Evolutionary conservation across 345 rosid genomes (phyloP).

Genomic region (Citrus sinensis): DNA sequence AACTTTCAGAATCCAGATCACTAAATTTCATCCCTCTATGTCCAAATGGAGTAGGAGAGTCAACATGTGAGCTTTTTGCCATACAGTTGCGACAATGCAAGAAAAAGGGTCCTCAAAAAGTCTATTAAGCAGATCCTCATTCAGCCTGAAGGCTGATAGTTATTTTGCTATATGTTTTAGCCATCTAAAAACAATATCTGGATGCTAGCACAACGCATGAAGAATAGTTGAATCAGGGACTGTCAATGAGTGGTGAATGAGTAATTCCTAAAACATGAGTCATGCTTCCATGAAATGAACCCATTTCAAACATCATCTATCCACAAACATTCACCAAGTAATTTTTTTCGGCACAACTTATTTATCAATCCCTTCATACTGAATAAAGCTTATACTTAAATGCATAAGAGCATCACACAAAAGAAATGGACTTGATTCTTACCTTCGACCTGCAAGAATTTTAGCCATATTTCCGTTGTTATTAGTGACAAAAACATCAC

Average conservation of each 20-base stretch:
- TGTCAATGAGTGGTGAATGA: background rate
- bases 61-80: background rate
- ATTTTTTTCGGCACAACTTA: background rate
- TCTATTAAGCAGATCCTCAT: background rate
- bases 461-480: constrained; percentile 99
- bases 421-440: constrained; percentile 22
- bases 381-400: background rate
- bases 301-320: background rate
- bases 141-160: background rate
- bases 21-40: background rate
- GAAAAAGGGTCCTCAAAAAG: background rate
- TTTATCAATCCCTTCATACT: background rate
- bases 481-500: constrained; percentile 92
- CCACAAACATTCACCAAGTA: background rate
- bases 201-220: background rate
- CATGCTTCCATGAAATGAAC: background rate
- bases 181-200: background rate
- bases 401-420: background rate
- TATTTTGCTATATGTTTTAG: background rate
- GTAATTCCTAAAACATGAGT: background rate
- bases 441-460: constrained; percentile 99
- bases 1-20: background rate
- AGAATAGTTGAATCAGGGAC: background rate
- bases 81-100: background rate
- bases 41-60: too few relatives aligned